These are phyloP conservation scores for Wallacemonas sp. DNA, from an alignment of 208 protist genomes.

Conservation along the genomic window DNA sequence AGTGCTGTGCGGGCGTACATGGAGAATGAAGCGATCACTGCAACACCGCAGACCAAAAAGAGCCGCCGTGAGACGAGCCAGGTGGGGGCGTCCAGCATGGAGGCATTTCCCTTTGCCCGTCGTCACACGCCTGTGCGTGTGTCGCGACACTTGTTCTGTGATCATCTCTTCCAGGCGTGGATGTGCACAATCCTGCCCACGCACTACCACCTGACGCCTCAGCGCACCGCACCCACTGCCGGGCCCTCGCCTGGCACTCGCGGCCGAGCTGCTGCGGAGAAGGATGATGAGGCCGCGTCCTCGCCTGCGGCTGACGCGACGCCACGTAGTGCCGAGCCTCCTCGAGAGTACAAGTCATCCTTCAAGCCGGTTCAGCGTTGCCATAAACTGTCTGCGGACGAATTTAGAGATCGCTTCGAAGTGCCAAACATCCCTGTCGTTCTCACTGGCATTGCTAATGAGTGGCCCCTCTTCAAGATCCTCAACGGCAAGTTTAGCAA, in stretches of 20 bases:
- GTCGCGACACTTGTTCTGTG: slow-evolving; percentile 68
- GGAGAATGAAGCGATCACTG: not conserved
- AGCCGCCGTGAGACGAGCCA: not conserved
- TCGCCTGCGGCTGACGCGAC: not conserved
- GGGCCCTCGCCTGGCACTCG: not conserved
- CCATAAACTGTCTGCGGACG: slow-evolving; percentile 47
- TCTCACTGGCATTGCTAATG: slow-evolving; percentile 72
- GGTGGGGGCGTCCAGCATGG: too few species aligned
- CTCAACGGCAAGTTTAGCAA: slow-evolving; percentile 67
- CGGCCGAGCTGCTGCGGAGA: not conserved
- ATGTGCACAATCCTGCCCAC: slow-evolving; percentile 86
- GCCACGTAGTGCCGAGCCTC: not conserved
- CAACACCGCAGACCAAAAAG: slow-evolving; percentile 20
- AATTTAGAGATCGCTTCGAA: slow-evolving; percentile 77
- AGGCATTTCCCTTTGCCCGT: not conserved
- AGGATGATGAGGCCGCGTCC: slow-evolving; percentile 21
- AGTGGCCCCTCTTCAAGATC: slow-evolving; percentile 82
- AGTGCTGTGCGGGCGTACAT: slow-evolving; percentile 67
- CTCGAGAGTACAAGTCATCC: slow-evolving; percentile 49
- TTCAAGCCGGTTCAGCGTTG: slow-evolving; percentile 66
- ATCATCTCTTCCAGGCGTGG: slow-evolving; percentile 87
- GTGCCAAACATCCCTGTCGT: slow-evolving; percentile 68
- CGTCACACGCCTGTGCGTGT: slow-evolving; percentile 60
- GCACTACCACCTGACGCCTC: slow-evolving; percentile 59
- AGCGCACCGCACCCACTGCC: not conserved